Conservation (phyloP, 2,329 filamentous ascomycete genomes). For the Pseudopithomyces chartarum region DNA sequence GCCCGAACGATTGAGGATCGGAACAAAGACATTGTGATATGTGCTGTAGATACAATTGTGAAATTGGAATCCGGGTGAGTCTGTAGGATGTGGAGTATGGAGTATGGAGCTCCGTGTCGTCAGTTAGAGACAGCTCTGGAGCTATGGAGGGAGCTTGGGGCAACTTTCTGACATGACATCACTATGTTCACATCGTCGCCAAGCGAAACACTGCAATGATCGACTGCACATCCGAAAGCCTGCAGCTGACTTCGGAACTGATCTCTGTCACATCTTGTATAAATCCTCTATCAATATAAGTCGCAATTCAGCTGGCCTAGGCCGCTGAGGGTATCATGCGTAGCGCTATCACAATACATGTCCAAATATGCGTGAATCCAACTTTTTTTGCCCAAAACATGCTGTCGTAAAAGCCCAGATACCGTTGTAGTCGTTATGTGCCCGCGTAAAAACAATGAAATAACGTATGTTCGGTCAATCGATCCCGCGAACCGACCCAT, state of each 20-base stretch:
- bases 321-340: slow-evolving; percentile 14
- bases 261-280: background rate
- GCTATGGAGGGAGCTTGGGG: slow-evolving; percentile 9
- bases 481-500: slow-evolving; percentile 43
- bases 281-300: background rate
- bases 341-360: slow-evolving; percentile 7
- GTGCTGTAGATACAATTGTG: slow-evolving; percentile 5
- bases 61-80: background rate
- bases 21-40: slow-evolving; percentile 36
- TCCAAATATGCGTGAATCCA: slow-evolving; percentile 1
- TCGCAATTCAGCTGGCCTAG: background rate
- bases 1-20: slow-evolving; percentile 37
- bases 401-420: background rate
- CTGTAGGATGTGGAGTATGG: slow-evolving; percentile 5
- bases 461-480: slow-evolving; percentile 26
- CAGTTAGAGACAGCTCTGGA: background rate
- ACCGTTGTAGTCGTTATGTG: background rate
- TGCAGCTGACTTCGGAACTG: background rate
- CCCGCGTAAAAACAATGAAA: background rate
- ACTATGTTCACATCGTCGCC: slow-evolving; percentile 1
- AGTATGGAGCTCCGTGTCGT: slow-evolving; percentile 1
- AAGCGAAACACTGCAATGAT: background rate
- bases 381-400: background rate
- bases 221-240: background rate
- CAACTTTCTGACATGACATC: slow-evolving; percentile 1